Conservation (phyloP, 2,329 filamentous ascomycete species). For the Penicillium sp. region DNA sequence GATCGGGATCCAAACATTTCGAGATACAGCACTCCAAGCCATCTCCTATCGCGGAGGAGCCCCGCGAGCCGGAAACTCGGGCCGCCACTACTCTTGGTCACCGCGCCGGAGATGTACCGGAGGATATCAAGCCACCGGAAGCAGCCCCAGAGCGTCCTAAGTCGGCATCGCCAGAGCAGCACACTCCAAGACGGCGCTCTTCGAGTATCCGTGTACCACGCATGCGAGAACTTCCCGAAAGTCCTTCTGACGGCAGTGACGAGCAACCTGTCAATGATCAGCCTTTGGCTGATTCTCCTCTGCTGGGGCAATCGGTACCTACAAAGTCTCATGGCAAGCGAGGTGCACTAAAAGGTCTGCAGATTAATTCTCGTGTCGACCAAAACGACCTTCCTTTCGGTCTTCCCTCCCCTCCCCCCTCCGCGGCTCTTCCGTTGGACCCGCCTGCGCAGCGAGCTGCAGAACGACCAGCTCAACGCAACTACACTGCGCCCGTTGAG, state of each 20-base stretch:
- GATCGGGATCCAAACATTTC: neutral
- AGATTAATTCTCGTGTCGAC: constrained; percentile 13
- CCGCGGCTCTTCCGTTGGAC: constrained; percentile 24
- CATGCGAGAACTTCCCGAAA: constrained; percentile 15
- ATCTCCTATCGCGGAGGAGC: constrained; percentile 17
- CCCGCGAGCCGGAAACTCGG: constrained; percentile 2
- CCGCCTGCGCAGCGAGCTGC: constrained; percentile 17
- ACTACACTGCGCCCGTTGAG: constrained; percentile 17
- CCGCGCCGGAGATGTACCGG: constrained; percentile 1
- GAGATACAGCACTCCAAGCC: constrained; percentile 11
- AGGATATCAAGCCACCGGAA: constrained; percentile 9
- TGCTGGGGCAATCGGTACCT: constrained; percentile 14
- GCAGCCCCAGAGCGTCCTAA: constrained; percentile 14
- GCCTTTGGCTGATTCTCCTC: constrained; percentile 23
- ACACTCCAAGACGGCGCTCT: constrained; percentile 11
- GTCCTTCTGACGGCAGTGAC: neutral
- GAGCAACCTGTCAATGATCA: constrained; percentile 3
- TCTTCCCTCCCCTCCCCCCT: constrained; percentile 28
- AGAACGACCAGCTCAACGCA: constrained; percentile 13
- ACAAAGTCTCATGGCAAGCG: constrained; percentile 10
- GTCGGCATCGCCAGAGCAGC: constrained; percentile 13
- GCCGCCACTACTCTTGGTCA: constrained; percentile 11
- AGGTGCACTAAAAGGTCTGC: constrained; percentile 7
- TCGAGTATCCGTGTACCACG: constrained; percentile 17
- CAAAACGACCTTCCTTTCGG: constrained; percentile 22